These are phyloP conservation scores for Alternaria incomplexa DNA, from an alignment of 2,329 filamentous ascomycete species.

Conservation along the genomic window DNA sequence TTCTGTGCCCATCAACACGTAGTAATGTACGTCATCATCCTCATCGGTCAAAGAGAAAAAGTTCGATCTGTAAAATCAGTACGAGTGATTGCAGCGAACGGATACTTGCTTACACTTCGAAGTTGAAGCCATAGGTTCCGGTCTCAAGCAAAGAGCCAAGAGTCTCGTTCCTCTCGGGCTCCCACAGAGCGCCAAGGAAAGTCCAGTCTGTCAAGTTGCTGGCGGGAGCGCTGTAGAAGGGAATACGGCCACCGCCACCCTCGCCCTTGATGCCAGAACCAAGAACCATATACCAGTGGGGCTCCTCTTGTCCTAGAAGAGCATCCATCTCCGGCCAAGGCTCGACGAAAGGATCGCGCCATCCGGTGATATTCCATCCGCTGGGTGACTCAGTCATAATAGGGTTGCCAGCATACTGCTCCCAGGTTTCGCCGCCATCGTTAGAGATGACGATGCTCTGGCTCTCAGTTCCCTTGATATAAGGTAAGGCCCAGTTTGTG, in stretches of 20 bases:
- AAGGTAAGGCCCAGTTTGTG: conserved; percentile 54
- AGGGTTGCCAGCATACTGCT: conserved; percentile 55
- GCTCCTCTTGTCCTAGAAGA: conserved; percentile 49
- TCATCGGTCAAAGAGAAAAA: conserved; percentile 55
- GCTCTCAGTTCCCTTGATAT: conserved; percentile 54
- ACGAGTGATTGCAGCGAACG: background rate
- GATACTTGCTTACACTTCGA: conserved; percentile 48
- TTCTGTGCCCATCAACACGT: conserved; percentile 52
- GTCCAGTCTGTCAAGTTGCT: conserved; percentile 55
- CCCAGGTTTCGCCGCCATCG: conserved; percentile 56
- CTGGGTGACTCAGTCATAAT: conserved; percentile 52
- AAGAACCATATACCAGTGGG: conserved; percentile 55
- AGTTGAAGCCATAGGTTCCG: conserved; percentile 56
- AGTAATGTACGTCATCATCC: conserved; percentile 54
- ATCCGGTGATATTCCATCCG: conserved; percentile 54
- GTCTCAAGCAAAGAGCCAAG: conserved; percentile 52
- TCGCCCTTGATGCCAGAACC: conserved; percentile 57
- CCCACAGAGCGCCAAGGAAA: conserved; percentile 55
- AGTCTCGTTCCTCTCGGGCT: conserved; percentile 51
- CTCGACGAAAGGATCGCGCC: conserved; percentile 42
- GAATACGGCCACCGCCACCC: conserved; percentile 54
- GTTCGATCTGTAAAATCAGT: conserved; percentile 42
- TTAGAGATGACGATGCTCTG: conserved; percentile 54
- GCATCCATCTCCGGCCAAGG: conserved; percentile 52
- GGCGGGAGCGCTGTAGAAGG: conserved; percentile 54